Conservation (phyloP, 805 yeast species). For the Lipomyces yamanashiensis region DNA sequence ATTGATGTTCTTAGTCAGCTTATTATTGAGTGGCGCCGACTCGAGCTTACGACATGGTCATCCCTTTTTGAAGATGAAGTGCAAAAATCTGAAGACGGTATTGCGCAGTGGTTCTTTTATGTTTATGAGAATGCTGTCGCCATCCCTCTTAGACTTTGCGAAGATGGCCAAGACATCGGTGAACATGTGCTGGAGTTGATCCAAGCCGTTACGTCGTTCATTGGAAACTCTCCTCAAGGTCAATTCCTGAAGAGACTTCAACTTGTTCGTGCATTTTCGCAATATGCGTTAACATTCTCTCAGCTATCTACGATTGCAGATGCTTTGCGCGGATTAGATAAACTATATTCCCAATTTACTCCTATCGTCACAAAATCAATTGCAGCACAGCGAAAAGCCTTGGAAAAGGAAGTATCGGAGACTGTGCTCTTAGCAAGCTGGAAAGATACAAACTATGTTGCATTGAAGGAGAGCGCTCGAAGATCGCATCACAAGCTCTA, state of each 20-base stretch:
- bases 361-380: slow-evolving; percentile 56
- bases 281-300: slow-evolving; percentile 51
- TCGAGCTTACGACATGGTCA: slow-evolving; percentile 88
- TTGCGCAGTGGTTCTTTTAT: slow-evolving; percentile 91
- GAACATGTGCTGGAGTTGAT: slow-evolving; percentile 48
- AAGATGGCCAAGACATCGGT: slow-evolving; percentile 47
- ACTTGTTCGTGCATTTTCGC: slow-evolving; percentile 66
- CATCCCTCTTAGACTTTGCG: slow-evolving; percentile 41
- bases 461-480: slow-evolving; percentile 90
- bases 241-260: slow-evolving; percentile 66
- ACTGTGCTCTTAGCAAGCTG: slow-evolving; percentile 90
- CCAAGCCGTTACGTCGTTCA: slow-evolving; percentile 70
- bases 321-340: slow-evolving; percentile 61
- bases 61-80: slow-evolving; percentile 72
- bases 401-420: slow-evolving; percentile 82
- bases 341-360: slow-evolving; percentile 70
- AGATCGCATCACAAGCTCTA: slow-evolving; percentile 83
- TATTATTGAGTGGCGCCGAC: slow-evolving; percentile 87
- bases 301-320: slow-evolving; percentile 42
- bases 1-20: slow-evolving; percentile 64
- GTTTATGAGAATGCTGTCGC: slow-evolving; percentile 71
- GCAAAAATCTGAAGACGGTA: slow-evolving; percentile 49
- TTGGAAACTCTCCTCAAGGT: slow-evolving; percentile 77
- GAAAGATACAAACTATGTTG: slow-evolving; percentile 94
- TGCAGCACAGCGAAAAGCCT: slow-evolving; percentile 52